Conservation (phyloP, 352 stramenopile species). For the Thalassiosira pacifica region DNA sequence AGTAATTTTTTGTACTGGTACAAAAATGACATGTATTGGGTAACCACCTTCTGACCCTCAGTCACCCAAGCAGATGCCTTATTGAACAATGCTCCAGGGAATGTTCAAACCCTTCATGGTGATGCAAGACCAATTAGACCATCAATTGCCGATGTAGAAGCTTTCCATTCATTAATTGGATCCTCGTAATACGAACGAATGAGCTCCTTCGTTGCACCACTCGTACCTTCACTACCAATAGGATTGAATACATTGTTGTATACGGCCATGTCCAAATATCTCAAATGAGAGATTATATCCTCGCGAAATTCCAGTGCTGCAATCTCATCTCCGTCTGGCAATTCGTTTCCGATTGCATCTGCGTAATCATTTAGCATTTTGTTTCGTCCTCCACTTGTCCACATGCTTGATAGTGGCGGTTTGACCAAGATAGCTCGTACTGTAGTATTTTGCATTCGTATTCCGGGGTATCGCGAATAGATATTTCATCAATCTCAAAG, state of each 20-base stretch:
- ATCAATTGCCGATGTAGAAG: constrained; percentile 69
- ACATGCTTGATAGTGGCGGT: constrained; percentile 80
- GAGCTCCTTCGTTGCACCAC: constrained; percentile 79
- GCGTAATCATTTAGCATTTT: constrained; percentile 79
- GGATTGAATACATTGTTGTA: constrained; percentile 89
- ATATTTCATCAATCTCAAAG: constrained; percentile 8
- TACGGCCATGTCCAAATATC: constrained; percentile 84
- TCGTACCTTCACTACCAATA: constrained; percentile 74
- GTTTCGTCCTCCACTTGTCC: constrained; percentile 62
- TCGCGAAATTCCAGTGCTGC: constrained; percentile 77
- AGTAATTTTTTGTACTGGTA: too few relatives aligned
- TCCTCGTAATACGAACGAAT: constrained; percentile 86
- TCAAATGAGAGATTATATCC: constrained; percentile 75
- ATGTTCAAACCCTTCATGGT: constrained; percentile 7
- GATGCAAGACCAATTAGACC: constrained; percentile 56
- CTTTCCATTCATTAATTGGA: constrained; percentile 81
- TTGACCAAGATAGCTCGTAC: constrained; percentile 80
- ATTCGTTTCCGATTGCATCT: constrained; percentile 66
- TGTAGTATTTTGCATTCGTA: too few relatives aligned
- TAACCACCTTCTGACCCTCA: too few relatives aligned
- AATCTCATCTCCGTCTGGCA: constrained; percentile 80
- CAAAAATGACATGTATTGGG: too few relatives aligned
- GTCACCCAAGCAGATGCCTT: too few relatives aligned
- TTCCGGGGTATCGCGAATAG: not conserved
- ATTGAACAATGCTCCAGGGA: not conserved